phyloP scores from a whole-genome alignment of 306 rosid species.

The Cicer bijugum region DNA sequence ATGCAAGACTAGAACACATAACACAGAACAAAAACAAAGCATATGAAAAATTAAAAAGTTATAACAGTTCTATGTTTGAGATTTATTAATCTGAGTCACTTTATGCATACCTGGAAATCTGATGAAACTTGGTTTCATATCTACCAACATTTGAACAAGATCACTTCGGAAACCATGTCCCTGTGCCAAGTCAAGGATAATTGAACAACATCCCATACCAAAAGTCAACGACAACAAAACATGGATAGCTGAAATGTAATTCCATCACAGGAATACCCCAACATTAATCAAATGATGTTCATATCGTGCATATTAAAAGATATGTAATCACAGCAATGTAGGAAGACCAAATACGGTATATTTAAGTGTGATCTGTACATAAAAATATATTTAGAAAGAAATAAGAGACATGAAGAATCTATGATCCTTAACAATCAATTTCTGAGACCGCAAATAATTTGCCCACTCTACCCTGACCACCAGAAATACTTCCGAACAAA shows the following conservation, averaged over 20 bases:
- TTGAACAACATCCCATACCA: no score
- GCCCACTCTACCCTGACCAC: background rate
- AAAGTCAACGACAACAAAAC: no score
- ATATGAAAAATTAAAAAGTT: constrained; percentile 17
- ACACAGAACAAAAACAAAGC: constrained; percentile 1
- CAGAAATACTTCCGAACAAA: constrained; percentile 17
- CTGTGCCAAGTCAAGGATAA: constrained; percentile 52
- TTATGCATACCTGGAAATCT: constrained; percentile 82
- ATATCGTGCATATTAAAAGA: constrained; percentile 15
- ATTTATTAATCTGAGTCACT: constrained; percentile 32
- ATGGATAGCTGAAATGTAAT: no score
- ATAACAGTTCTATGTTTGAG: constrained; percentile 25
- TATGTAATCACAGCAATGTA: background rate
- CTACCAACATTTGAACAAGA: constrained; percentile 62
- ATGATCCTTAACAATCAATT: background rate
- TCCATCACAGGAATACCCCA: no score
- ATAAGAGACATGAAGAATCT: background rate
- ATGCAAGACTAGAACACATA: constrained; percentile 37
- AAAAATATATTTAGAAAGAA: background rate
- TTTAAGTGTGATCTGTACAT: constrained; percentile 14
- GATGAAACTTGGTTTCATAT: constrained; percentile 71
- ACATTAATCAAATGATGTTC: background rate
- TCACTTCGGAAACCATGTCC: constrained; percentile 90
- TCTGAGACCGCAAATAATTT: background rate
- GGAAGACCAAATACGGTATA: constrained; percentile 4